These are phyloP conservation scores for Arachis monticola DNA, from an alignment of 331 rosid species.

Conservation along the genomic window DNA sequence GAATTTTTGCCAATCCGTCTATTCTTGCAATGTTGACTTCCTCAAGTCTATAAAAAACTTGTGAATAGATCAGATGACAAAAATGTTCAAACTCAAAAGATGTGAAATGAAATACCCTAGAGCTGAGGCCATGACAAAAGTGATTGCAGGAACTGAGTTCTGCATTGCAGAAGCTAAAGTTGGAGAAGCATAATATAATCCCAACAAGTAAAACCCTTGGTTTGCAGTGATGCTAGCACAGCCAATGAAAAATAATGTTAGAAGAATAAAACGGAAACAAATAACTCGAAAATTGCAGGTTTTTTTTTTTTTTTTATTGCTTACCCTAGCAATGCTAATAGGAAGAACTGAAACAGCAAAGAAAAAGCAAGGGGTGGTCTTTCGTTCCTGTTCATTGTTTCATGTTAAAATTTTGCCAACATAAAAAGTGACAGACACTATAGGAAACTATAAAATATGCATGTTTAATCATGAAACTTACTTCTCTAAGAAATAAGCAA, in stretches of 20 bases:
- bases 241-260: constrained; percentile 18
- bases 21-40: constrained; percentile 54
- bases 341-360: constrained; percentile 66
- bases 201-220: constrained; percentile 77
- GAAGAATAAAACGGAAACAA: constrained; percentile 22
- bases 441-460: background rate
- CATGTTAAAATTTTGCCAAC: background rate
- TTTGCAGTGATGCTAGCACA: constrained; percentile 64
- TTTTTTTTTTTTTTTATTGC: constrained; percentile 27
- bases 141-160: constrained; percentile 73
- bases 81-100: background rate
- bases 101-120: constrained; percentile 44
- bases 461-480: constrained; percentile 40
- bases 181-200: constrained; percentile 71
- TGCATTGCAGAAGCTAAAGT: constrained; percentile 85
- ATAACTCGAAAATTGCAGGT: constrained; percentile 8
- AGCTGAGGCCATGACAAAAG: constrained; percentile 68
- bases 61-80: constrained; percentile 7
- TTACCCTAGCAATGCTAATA: constrained; percentile 74
- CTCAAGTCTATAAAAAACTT: constrained; percentile 56
- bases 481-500: constrained; percentile 71
- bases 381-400: constrained; percentile 51
- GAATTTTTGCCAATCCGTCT: constrained; percentile 71
- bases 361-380: constrained; percentile 71
- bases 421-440: background rate